These are phyloP conservation scores for Trametes polyzona DNA, from an alignment of 1,284 basidiomycete genomes.

Conservation along the genomic window DNA sequence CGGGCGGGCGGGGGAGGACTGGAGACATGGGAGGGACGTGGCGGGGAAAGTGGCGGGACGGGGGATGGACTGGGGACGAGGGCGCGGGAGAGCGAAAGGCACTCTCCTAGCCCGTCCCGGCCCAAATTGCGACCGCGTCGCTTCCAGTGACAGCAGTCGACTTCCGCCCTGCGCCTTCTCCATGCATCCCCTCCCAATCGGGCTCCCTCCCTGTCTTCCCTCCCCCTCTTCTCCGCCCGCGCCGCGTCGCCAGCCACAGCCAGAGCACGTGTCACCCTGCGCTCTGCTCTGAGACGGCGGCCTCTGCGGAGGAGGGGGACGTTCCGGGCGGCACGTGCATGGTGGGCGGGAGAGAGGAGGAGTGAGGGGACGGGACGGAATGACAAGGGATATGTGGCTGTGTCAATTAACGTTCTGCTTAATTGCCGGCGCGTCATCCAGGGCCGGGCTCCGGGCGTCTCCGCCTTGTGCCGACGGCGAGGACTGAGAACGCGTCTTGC, in stretches of 20 bases:
- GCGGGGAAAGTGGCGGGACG: constrained; percentile 8
- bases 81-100: neutral
- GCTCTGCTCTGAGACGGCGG: too few relatives aligned
- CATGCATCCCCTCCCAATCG: neutral
- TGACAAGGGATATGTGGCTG: constrained; percentile 2
- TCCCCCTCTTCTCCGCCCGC: neutral
- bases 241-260: neutral
- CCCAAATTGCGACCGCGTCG: constrained; percentile 1
- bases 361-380: neutral
- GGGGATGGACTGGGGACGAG: neutral
- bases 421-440: constrained; percentile 4
- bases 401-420: neutral
- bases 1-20: neutral
- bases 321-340: neutral
- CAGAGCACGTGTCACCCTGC: too few relatives aligned
- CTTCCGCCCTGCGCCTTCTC: neutral
- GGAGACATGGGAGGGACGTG: constrained; percentile 6
- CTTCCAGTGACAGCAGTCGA: neutral
- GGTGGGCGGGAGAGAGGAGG: neutral
- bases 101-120: neutral
- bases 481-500: neutral
- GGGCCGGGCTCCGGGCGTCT: neutral
- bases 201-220: neutral
- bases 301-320: too few relatives aligned
- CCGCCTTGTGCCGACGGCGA: neutral